Conservation (phyloP, 2,329 filamentous ascomycete species). For the Paecilomyces fulvus region DNA sequence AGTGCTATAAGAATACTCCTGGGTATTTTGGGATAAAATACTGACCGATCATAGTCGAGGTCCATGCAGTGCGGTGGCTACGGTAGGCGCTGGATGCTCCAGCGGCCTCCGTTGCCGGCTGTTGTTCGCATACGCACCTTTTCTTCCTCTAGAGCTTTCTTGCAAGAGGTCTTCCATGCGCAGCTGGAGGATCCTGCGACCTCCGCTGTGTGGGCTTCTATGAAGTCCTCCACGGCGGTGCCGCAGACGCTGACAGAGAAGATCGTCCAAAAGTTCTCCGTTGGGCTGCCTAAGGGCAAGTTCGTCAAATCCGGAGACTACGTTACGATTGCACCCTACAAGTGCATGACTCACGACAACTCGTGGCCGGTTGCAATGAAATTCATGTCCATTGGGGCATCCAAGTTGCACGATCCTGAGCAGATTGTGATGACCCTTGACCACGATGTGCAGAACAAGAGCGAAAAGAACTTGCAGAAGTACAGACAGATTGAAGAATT, state of each 20-base stretch:
- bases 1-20: not conserved
- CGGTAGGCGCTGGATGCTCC: slow-evolving; percentile 5
- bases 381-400: slow-evolving; percentile 75
- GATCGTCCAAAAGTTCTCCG: slow-evolving; percentile 74
- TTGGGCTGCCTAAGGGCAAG: slow-evolving; percentile 69
- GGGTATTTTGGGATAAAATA: not conserved
- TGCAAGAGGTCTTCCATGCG: slow-evolving; percentile 53
- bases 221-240: slow-evolving; percentile 46
- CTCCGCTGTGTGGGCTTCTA: slow-evolving; percentile 66
- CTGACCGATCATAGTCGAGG: slow-evolving; percentile 1
- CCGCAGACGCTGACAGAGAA: slow-evolving; percentile 86
- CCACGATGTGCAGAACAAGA: slow-evolving; percentile 82
- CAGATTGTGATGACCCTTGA: slow-evolving; percentile 81
- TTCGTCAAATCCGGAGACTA: slow-evolving; percentile 73
- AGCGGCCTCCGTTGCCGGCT: slow-evolving; percentile 5
- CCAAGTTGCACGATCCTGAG: slow-evolving; percentile 58
- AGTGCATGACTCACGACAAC: slow-evolving; percentile 84
- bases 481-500: slow-evolving; percentile 76
- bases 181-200: slow-evolving; percentile 53
- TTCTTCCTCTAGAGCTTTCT: slow-evolving; percentile 16
- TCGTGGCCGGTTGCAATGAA: slow-evolving; percentile 67
- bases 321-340: slow-evolving; percentile 62
- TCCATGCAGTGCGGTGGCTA: slow-evolving; percentile 1
- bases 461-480: slow-evolving; percentile 69
- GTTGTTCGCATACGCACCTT: slow-evolving; percentile 19